Evolutionary conservation across 805 yeast genomes (phyloP), one percentile per base, ranked within the genome.

Genomic region (Yarrowia sp.): DNA sequence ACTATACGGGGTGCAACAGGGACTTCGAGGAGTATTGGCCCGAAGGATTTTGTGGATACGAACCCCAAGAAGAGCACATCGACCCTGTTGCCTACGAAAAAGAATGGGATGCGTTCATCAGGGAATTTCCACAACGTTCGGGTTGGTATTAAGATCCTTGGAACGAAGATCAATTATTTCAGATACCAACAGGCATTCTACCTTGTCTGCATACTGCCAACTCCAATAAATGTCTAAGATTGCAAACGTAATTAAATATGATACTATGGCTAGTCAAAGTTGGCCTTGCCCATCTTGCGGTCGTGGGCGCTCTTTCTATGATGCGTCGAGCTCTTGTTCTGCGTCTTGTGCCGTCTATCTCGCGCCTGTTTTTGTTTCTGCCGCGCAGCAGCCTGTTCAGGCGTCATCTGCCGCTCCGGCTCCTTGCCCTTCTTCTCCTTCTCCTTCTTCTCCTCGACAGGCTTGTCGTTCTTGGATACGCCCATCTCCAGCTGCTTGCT

Each of bases 271-370:
- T 44, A 44, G 16, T 44, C 51, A 29, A 33, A 51, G 13, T 24
- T 51, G 16, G 47, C 61, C 29, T 55, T 55, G 19, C 47, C 61
- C 61, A 55, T 55, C 41, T 55, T 55, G 21, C 61, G 25, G 14
- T 55, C 61, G 21, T 55, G 61, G 10, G 16, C 61, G 21, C 47
- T 38, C 47, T 55, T 55, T 55, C 61, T 25, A 39, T 55, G 61
- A 39, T 55, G 47, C 14, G 61, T 38, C 16, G 58, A 51, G 42
- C 58, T 51, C 61, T 55, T 55, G 27, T 39, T 38, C 29, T 55
- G 61, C 6, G 61, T 55, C 38, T 55, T 55, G 21, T 55, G 61
- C 12, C 47, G 61, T 55, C 61, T 8, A 31, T 55, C 61, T 27
- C 58, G n/a, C 12, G 58, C 58, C 58, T 33, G 58, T 7, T 51